Percentiles rank a stretch among this genome's conserved stretches.
Evolutionary conservation across 2,329 filamentous ascomycete species (phyloP).

Genomic region (Monilinia vaccinii-corymbosi): DNA sequence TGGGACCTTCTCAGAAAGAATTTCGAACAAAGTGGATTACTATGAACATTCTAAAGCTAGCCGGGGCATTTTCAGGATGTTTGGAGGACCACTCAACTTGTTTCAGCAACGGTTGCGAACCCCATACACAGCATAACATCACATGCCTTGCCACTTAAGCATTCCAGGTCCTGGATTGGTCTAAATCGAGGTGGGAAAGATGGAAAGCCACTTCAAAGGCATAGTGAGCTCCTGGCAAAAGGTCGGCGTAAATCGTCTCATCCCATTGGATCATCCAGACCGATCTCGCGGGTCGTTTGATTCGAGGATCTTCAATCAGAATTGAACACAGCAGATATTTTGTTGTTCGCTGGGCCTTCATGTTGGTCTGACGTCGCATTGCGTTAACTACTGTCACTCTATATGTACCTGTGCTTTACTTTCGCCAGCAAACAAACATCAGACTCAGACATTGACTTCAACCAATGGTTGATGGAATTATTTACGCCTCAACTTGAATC

Average conservation of each 20-base stretch:
- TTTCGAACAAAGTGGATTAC: conserved; percentile 9
- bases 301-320: conserved; percentile 10
- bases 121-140: conserved; percentile 1
- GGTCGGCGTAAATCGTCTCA: background rate
- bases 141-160: background rate
- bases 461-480: conserved; percentile 1
- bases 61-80: conserved; percentile 1
- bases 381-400: conserved; percentile 7
- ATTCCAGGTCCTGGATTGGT: background rate
- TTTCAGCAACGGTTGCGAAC: conserved; percentile 11
- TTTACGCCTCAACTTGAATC: background rate
- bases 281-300: conserved; percentile 7
- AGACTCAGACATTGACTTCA: conserved; percentile 2
- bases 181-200: conserved; percentile 3
- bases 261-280: conserved; percentile 6
- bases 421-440: conserved; percentile 11
- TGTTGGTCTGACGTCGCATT: conserved; percentile 11
- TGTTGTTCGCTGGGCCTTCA: conserved; percentile 12
- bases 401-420: conserved; percentile 6
- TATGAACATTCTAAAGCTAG: conserved; percentile 5
- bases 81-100: conserved; percentile 10
- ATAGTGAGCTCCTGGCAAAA: conserved; percentile 9
- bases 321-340: conserved; percentile 11
- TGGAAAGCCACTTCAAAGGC: conserved; percentile 2
- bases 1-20: conserved; percentile 7